Percentiles rank a stretch among this genome's conserved stretches.
These are phyloP conservation scores for Uronychia binucleata DNA, from an alignment of 73 alveolate genomes.

Conservation along the genomic window DNA sequence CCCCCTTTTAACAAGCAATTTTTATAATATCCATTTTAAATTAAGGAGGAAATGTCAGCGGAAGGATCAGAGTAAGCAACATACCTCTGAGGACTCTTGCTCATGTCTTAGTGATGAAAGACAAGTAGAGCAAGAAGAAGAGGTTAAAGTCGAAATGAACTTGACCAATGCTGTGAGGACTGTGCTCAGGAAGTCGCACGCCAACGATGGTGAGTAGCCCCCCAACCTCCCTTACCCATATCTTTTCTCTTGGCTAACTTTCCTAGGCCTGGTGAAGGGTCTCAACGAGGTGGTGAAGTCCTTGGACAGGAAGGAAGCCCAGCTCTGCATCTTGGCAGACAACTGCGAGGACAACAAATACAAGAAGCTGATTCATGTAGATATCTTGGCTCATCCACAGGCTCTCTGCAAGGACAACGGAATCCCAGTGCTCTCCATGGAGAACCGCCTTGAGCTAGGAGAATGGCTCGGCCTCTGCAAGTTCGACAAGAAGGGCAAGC, in stretches of 20 bases:
- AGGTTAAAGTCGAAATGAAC: conserved; percentile 43
- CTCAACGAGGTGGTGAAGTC: conserved; percentile 78
- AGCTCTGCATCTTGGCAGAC: conserved; percentile 77
- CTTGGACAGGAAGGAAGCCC: conserved; percentile 71
- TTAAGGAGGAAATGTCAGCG: neutral
- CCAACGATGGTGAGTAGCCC: conserved; percentile 42
- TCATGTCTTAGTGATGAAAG: conserved; percentile 3
- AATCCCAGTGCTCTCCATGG: conserved; percentile 66
- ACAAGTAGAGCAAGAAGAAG: conserved; percentile 36
- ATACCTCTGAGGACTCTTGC: no score
- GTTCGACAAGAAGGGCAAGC: conserved; percentile 75
- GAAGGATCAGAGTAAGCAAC: neutral
- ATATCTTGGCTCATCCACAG: conserved; percentile 36
- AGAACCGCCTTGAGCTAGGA: conserved; percentile 73
- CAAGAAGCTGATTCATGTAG: conserved; percentile 76
- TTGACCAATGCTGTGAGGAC: conserved; percentile 41
- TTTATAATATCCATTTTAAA: no score
- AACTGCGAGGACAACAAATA: conserved; percentile 79
- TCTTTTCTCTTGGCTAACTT: no score
- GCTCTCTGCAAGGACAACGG: conserved; percentile 66
- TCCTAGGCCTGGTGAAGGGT: conserved; percentile 74
- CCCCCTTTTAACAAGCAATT: no score
- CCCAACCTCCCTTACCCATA: conserved; percentile 22
- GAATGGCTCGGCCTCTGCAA: conserved; percentile 91
- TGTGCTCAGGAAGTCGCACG: conserved; percentile 49